These are phyloP conservation scores for Manihot esculenta DNA, from an alignment of 441 rosid species.

Conservation along the genomic window DNA sequence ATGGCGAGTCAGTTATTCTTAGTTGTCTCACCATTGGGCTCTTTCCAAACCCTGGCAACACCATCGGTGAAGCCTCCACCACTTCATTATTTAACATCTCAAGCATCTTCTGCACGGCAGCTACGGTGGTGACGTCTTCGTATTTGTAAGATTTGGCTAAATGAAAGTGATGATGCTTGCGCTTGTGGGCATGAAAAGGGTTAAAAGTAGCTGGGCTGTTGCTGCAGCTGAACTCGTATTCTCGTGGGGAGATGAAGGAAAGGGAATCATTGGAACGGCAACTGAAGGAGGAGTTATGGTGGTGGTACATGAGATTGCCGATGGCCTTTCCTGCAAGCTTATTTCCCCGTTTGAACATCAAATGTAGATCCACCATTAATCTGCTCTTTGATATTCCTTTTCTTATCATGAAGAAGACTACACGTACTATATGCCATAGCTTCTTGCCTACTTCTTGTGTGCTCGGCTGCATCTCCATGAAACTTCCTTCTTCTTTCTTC, in stretches of 20 bases:
- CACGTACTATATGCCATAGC: constrained; percentile 51
- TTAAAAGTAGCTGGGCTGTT: constrained; percentile 44
- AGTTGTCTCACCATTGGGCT: constrained; percentile 68
- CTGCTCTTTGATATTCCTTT: constrained; percentile 58
- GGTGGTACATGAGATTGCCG: constrained; percentile 39
- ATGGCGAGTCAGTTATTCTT: constrained; percentile 90
- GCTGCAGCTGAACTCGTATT: constrained; percentile 87
- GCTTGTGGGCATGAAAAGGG: constrained; percentile 36
- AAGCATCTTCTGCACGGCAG: constrained; percentile 58
- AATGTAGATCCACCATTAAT: constrained; percentile 53
- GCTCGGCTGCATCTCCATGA: constrained; percentile 40
- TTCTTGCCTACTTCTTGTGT: constrained; percentile 53
- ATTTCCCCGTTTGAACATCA: constrained; percentile 64
- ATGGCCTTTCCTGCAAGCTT: constrained; percentile 55
- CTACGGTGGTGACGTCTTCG: constrained; percentile 42
- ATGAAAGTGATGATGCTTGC: constrained; percentile 35
- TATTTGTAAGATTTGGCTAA: constrained; percentile 31
- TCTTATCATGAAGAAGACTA: constrained; percentile 58
- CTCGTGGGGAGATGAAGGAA: constrained; percentile 43
- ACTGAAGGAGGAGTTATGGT: constrained; percentile 40
- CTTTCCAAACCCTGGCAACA: constrained; percentile 56
- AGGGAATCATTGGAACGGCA: constrained; percentile 41
- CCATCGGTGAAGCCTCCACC: constrained; percentile 43
- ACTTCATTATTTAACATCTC: constrained; percentile 52
- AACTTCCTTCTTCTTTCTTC: neutral